These are phyloP conservation scores for Botrytis sinoallii DNA, from an alignment of 2,329 filamentous ascomycete species.

Conservation along the genomic window DNA sequence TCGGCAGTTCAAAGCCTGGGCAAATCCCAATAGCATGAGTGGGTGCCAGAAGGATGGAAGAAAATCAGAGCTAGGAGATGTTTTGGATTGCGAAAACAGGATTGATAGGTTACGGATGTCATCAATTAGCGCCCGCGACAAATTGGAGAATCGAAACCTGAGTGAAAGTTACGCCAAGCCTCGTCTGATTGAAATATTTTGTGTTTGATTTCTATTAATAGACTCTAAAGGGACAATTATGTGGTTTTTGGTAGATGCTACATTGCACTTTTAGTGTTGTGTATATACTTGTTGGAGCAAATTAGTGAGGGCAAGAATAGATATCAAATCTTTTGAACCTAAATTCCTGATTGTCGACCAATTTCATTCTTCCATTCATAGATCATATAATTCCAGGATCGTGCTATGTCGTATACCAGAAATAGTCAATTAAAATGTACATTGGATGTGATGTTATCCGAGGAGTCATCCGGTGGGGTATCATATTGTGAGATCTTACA, in stretches of 20 bases:
- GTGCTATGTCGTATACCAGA: not conserved
- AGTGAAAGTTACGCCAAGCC: not conserved
- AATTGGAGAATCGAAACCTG: not conserved
- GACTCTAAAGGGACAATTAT: not conserved
- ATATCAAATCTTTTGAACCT: not conserved
- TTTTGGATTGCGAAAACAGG: not conserved
- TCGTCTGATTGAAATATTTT: not conserved
- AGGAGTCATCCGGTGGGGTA: not conserved
- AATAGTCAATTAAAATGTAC: not conserved
- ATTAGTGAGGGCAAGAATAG: not conserved
- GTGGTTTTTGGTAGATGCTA: not conserved
- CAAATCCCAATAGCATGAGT: not conserved
- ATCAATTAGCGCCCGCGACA: slow-evolving; percentile 16
- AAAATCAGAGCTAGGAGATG: not conserved
- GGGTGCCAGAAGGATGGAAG: slow-evolving; percentile 11
- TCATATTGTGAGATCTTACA: not conserved
- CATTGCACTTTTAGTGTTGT: not conserved
- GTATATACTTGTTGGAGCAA: not conserved
- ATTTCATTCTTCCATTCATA: not conserved
- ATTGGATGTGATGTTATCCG: not conserved
- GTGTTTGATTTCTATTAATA: slow-evolving; percentile 1
- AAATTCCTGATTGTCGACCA: not conserved
- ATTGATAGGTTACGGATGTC: slow-evolving; percentile 14
- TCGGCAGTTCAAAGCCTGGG: not conserved
- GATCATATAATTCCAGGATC: not conserved